Conservation (phyloP, 768 basidiomycete genomes). For the Exsudoporus frostii region DNA sequence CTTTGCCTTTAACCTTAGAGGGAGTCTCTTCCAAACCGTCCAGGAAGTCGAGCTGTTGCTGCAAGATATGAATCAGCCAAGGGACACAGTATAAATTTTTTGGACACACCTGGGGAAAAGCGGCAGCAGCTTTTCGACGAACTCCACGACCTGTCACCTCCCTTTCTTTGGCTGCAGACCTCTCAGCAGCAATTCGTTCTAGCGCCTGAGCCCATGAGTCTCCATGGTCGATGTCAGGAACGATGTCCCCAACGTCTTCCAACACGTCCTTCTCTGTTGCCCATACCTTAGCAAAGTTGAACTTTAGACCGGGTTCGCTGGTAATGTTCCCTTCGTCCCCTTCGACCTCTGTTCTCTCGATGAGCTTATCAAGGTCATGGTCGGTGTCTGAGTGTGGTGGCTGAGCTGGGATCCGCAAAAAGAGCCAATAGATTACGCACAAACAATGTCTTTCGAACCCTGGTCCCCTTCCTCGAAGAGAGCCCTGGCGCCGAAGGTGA, state of each 20-base stretch:
- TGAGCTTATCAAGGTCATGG: slow-evolving; percentile 78
- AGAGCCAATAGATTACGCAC: slow-evolving; percentile 37
- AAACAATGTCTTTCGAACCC: slow-evolving; percentile 62
- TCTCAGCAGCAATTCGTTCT: slow-evolving; percentile 43
- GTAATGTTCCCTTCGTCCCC: slow-evolving; percentile 50
- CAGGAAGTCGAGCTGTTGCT: slow-evolving; percentile 33
- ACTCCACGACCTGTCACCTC: slow-evolving; percentile 70
- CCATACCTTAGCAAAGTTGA: slow-evolving; percentile 93
- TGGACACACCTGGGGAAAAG: slow-evolving; percentile 36
- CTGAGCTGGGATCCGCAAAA: not conserved
- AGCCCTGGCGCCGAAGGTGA: slow-evolving; percentile 84
- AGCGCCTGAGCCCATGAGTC: slow-evolving; percentile 85
- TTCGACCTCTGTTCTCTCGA: slow-evolving; percentile 80
- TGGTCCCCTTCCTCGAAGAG: slow-evolving; percentile 69
- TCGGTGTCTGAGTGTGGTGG: slow-evolving; percentile 56
- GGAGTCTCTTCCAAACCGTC: slow-evolving; percentile 38
- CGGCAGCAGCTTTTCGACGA: slow-evolving; percentile 64
- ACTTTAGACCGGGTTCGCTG: slow-evolving; percentile 55
- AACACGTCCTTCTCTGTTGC: slow-evolving; percentile 69
- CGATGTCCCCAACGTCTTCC: slow-evolving; percentile 61
- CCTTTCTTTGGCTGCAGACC: slow-evolving; percentile 40
- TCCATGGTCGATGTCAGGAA: slow-evolving; percentile 44
- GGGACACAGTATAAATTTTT: not conserved
- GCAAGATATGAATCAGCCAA: slow-evolving; percentile 1
- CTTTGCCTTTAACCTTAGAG: slow-evolving; percentile 34